Conservation (phyloP, 805 yeast genomes). For the Citeromyces matritensis region DNA sequence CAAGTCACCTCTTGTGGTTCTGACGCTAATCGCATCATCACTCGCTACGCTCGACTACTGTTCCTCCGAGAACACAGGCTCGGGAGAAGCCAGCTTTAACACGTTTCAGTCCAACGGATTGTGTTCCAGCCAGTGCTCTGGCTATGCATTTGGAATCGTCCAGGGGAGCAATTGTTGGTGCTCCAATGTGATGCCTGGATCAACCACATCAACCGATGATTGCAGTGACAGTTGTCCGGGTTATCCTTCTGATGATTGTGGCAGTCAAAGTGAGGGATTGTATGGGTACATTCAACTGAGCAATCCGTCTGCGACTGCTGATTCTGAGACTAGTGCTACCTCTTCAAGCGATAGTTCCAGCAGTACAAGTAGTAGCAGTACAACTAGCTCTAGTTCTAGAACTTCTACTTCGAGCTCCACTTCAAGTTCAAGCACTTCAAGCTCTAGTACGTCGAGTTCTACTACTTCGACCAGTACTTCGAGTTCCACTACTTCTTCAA, state of each 20-base stretch:
- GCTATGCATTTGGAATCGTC: constrained; percentile 27
- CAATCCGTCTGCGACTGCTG: constrained; percentile 1
- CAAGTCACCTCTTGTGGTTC: too few relatives aligned
- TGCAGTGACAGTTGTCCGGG: constrained; percentile 31
- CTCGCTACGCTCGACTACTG: constrained; percentile 7
- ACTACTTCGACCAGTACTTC: not conserved
- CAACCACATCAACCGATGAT: constrained; percentile 16
- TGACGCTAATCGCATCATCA: too few relatives aligned
- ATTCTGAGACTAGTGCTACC: constrained; percentile 1
- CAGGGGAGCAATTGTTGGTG: constrained; percentile 32
- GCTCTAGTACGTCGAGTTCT: not conserved
- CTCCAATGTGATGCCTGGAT: constrained; percentile 23
- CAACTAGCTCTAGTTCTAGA: too few relatives aligned
- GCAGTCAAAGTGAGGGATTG: constrained; percentile 5
- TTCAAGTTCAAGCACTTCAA: too few relatives aligned
- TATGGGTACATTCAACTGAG: constrained; percentile 10
- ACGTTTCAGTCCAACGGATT: constrained; percentile 19
- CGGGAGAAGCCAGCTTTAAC: constrained; percentile 3
- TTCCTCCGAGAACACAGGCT: constrained; percentile 12
- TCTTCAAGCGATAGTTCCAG: too few relatives aligned
- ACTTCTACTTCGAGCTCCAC: constrained; percentile 1
- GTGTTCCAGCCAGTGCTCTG: constrained; percentile 23
- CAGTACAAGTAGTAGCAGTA: too few relatives aligned
- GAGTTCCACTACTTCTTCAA: constrained; percentile 2
- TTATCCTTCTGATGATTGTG: constrained; percentile 25